Percentiles rank a stretch among this genome's conserved stretches.
These are phyloP conservation scores for Scorias spongiosa DNA, from an alignment of 2,329 filamentous ascomycete genomes.

Conservation along the genomic window DNA sequence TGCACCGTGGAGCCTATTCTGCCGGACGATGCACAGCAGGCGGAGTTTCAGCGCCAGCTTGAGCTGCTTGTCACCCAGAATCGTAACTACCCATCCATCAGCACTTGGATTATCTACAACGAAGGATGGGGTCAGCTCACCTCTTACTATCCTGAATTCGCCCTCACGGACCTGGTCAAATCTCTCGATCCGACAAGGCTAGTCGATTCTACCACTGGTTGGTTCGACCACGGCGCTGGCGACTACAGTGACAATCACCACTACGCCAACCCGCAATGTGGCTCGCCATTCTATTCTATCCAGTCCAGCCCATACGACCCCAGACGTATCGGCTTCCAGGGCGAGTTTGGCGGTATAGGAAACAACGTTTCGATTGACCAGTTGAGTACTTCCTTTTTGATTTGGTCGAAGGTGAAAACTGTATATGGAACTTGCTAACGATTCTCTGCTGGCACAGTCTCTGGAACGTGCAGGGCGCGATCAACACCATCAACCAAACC, in stretches of 20 bases:
- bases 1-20: conserved; percentile 15
- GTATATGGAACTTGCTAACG: no score
- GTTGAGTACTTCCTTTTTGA: neutral
- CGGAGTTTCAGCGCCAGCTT: conserved; percentile 50
- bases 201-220: conserved; percentile 48
- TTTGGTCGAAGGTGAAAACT: no score
- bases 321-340: conserved; percentile 49
- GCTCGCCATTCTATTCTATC: conserved; percentile 50
- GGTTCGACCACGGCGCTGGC: conserved; percentile 52
- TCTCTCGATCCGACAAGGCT: conserved; percentile 48
- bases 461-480: conserved; percentile 47
- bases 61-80: conserved; percentile 46
- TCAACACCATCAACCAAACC: conserved; percentile 47
- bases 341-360: conserved; percentile 57
- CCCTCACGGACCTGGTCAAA: conserved; percentile 39
- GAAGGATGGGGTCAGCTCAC: conserved; percentile 54
- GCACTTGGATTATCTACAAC: conserved; percentile 57
- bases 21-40: conserved; percentile 36
- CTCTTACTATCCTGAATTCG: conserved; percentile 38
- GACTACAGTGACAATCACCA: conserved; percentile 58
- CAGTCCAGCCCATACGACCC: conserved; percentile 41
- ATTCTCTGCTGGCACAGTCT: conserved; percentile 19
- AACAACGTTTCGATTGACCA: conserved; percentile 48
- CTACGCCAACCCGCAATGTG: conserved; percentile 57
- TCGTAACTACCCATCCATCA: conserved; percentile 49